Conservation (phyloP, 2,329 filamentous ascomycete species). For the Cladosporium sp. region DNA sequence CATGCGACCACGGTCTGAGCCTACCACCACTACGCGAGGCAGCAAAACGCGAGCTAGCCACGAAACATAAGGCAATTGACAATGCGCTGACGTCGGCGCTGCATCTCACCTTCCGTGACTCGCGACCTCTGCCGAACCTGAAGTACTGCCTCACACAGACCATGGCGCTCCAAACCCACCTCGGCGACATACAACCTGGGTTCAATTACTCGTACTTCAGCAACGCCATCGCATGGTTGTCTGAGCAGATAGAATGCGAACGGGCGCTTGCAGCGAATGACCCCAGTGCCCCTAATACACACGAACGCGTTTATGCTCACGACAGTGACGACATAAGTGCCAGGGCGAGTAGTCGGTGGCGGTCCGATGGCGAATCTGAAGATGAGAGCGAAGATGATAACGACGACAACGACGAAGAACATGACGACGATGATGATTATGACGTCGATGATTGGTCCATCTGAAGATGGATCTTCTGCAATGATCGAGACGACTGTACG, state of each 20-base stretch:
- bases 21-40: neutral
- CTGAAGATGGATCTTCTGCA: too few species aligned
- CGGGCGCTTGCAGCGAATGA: constrained; percentile 2
- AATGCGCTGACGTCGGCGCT: constrained; percentile 16
- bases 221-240: constrained; percentile 3
- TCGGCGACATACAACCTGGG: neutral
- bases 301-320: too few species aligned
- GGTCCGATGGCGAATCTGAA: too few species aligned
- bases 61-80: constrained; percentile 17
- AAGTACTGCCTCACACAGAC: constrained; percentile 10
- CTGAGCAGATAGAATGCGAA: constrained; percentile 11
- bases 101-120: constrained; percentile 1
- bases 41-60: neutral
- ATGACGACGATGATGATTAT: too few species aligned
- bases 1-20: constrained; percentile 16
- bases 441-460: too few species aligned
- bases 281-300: too few species aligned
- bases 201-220: neutral
- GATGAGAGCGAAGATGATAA: too few species aligned
- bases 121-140: neutral
- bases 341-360: too few species aligned
- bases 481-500: too few species aligned
- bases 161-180: neutral
- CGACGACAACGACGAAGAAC: too few species aligned
- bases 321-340: too few species aligned